phyloP scores from a whole-genome alignment of 2,329 filamentous ascomycete genomes.

The Coniella vitis region DNA sequence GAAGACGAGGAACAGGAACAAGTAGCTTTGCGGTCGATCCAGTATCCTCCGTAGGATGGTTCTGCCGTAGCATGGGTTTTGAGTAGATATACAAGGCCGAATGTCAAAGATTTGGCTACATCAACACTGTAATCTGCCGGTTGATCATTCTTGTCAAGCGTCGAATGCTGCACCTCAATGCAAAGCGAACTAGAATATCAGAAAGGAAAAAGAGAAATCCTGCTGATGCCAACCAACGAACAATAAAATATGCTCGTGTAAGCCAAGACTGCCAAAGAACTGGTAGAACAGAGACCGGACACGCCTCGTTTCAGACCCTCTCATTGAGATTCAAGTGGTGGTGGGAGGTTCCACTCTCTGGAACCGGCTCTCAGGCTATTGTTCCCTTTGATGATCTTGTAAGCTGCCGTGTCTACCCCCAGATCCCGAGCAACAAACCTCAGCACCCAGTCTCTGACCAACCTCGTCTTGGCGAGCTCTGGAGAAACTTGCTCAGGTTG shows the following conservation, averaged over 20 bases:
- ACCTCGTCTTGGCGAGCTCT: constrained; percentile 56
- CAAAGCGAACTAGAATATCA: too few relatives aligned
- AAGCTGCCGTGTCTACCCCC: constrained; percentile 10
- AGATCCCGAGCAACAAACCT: constrained; percentile 52
- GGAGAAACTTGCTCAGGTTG: constrained; percentile 27
- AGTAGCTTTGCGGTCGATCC: constrained; percentile 24
- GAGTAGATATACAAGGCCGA: too few relatives aligned
- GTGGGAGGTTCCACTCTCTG: constrained; percentile 14
- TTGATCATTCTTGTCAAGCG: neutral
- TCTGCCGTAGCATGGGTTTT: too few relatives aligned
- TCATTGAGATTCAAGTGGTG: constrained; percentile 14
- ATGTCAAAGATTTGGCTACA: neutral
- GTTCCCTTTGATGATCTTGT: constrained; percentile 21
- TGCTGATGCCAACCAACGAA: too few relatives aligned
- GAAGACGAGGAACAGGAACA: constrained; percentile 50
- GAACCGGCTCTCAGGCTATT: constrained; percentile 14
- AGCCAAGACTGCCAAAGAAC: too few relatives aligned
- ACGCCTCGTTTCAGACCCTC: neutral
- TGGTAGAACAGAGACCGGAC: too few relatives aligned
- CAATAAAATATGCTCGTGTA: too few relatives aligned
- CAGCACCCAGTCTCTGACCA: constrained; percentile 69
- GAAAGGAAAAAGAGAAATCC: too few relatives aligned
- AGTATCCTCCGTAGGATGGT: too few relatives aligned
- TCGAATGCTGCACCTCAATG: too few relatives aligned
- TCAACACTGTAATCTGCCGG: neutral